phyloP scores from a whole-genome alignment of 768 basidiomycete species.

The Termitomyces bulborhizus region DNA sequence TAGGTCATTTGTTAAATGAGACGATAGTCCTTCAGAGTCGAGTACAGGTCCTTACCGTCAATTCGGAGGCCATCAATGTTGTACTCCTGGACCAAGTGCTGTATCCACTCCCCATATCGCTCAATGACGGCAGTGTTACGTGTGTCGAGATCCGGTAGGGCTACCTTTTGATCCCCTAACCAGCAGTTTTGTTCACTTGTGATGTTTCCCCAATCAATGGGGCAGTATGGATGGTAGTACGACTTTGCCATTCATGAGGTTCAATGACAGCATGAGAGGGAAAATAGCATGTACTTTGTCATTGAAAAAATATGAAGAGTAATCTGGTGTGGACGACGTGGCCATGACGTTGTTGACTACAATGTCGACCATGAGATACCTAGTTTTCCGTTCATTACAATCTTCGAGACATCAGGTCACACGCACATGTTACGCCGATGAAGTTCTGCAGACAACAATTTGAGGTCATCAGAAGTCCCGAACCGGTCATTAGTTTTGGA shows the following conservation, averaged over 20 bases:
- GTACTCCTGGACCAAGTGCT: conserved; percentile 60
- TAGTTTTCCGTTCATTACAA: conserved; percentile 9
- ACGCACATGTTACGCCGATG: conserved; percentile 67
- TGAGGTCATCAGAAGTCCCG: conserved; percentile 61
- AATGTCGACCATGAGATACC: conserved; percentile 81
- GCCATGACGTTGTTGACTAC: conserved; percentile 87
- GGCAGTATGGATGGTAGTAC: conserved; percentile 75
- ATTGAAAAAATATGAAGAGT: conserved; percentile 65
- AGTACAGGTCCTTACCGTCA: conserved; percentile 40
- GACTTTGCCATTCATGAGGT: conserved; percentile 29
- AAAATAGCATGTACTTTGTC: conserved; percentile 34
- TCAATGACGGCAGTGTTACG: conserved; percentile 55
- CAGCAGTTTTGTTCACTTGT: conserved; percentile 75
- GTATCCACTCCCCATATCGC: conserved; percentile 65
- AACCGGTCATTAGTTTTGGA: conserved; percentile 56
- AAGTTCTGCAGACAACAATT: conserved; percentile 50
- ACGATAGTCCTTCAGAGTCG: conserved; percentile 15
- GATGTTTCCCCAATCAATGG: conserved; percentile 61
- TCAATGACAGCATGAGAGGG: background rate
- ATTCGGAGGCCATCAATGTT: conserved; percentile 83
- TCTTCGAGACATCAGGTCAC: background rate
- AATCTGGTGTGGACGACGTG: conserved; percentile 53
- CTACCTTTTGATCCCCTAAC: conserved; percentile 72
- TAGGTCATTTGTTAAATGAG: conserved; percentile 26
- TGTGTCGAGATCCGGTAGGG: conserved; percentile 78